A percentile compares a stretch with the other conserved stretches of the same genome.
These are phyloP conservation scores for Talaromyces ruber DNA, from an alignment of 495 filamentous ascomycete species.

Conservation along the genomic window DNA sequence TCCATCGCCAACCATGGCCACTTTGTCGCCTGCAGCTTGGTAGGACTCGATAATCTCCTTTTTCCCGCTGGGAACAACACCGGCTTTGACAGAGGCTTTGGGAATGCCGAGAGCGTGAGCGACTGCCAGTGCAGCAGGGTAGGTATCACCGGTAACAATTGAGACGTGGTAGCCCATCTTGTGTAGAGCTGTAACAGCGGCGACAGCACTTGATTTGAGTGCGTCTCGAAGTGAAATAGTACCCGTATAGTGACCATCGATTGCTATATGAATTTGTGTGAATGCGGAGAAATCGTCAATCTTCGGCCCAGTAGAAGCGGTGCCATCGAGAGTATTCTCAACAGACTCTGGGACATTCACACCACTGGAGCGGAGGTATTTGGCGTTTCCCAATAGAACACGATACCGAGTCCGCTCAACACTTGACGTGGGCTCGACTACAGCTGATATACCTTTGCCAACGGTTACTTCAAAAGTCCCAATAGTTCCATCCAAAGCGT, in stretches of 20 bases:
- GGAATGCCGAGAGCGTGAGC: slow-evolving; percentile 78
- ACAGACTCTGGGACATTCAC: slow-evolving; percentile 57
- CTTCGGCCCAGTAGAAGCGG: slow-evolving; percentile 11
- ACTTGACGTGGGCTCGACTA: slow-evolving; percentile 65
- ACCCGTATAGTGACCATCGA: slow-evolving; percentile 72
- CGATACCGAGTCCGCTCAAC: slow-evolving; percentile 60
- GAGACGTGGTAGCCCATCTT: slow-evolving; percentile 77
- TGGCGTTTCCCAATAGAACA: slow-evolving; percentile 75
- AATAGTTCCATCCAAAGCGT: slow-evolving; percentile 68
- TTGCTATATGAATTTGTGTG: slow-evolving; percentile 85
- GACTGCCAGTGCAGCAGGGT: slow-evolving; percentile 70
- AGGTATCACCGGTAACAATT: slow-evolving; percentile 91
- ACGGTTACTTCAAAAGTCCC: slow-evolving; percentile 75
- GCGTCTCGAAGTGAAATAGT: slow-evolving; percentile 78
- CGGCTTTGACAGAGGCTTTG: slow-evolving; percentile 63
- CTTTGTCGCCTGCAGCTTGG: slow-evolving; percentile 60
- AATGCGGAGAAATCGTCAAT: slow-evolving; percentile 48
- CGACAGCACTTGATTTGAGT: slow-evolving; percentile 79
- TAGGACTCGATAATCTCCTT: slow-evolving; percentile 71
- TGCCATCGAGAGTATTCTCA: slow-evolving; percentile 29
- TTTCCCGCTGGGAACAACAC: slow-evolving; percentile 81
- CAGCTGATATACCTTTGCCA: slow-evolving; percentile 76
- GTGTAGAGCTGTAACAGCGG: slow-evolving; percentile 73
- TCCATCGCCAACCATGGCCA: slow-evolving; percentile 97
- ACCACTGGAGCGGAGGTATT: slow-evolving; percentile 61